Base-by-base conservation (phyloP, 2,329 filamentous ascomycete genomes). In the Microdochium bolleyi region DNA sequence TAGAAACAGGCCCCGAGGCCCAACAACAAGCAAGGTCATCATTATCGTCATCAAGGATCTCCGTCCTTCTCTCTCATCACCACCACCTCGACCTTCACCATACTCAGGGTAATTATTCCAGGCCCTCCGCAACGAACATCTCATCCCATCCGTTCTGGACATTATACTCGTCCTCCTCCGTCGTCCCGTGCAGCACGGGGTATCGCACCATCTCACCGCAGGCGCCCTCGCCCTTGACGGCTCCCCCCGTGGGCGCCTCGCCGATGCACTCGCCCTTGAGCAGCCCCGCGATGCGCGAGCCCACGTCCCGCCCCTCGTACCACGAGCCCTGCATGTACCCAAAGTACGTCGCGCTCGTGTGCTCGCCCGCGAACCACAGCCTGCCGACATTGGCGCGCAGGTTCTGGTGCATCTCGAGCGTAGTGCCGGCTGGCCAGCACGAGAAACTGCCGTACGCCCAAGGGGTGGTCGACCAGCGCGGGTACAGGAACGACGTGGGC, bases 351-450 rank as follows among this genome's bases (percentile, higher is more conserved):
- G 80, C 73, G 44, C 78, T 83, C 1, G 77, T 85, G 1, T 78
- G 79, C 62, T 88, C 84, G 0, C 84, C 84, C 0, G 84, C 83
- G 56, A 85, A 88, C 70, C 77, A 86, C 2, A 88, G 63, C 1
- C 80, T 67, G 9, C 74, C 75, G 0, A 84, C 66, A 55, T 85
- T 86, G n/a, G 83, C 81, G 1, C 84, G 77, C 11, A 88, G 70
- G 57, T 88, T 87, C 61, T 87, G 79, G 57, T 88, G 84, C 69
- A 75, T 80, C 60, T 86, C 79, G 0, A 88, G 69, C 0, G 79
- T 83, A 46, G 82, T 81, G 0, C 79, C 79, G 0, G 76, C 68
- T 0, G 84, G 84, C 85, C 84, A 88, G 62, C 87, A 87, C 37
- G 80, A 83, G 66, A 85, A 88, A 22, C 77, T 83, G 3, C 84